phyloP scores from a whole-genome alignment of 164 flowering plant species.

The Santalum album region DNA sequence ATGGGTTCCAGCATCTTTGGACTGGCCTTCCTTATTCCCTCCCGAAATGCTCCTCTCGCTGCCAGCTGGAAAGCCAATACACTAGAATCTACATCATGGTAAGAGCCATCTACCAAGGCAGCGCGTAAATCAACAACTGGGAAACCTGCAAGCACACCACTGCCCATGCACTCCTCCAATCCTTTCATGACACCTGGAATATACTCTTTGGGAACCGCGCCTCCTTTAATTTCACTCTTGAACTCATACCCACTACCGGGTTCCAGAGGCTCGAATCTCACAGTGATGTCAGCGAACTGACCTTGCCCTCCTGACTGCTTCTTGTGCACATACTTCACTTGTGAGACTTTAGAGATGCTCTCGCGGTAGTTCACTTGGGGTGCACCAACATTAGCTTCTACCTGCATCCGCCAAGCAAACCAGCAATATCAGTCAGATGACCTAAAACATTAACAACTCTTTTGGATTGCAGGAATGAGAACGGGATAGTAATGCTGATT shows the following conservation, averaged over 20 bases:
- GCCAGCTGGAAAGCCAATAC: conserved; percentile 95
- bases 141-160: conserved; percentile 87
- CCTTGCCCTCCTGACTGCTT: conserved; percentile 98
- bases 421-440: too few relatives aligned
- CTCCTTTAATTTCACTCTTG: conserved; percentile 95
- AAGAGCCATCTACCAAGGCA: conserved; percentile 71
- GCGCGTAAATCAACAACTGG: conserved; percentile 96
- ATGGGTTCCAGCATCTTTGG: conserved; percentile 92
- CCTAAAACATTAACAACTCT: too few relatives aligned
- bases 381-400: conserved; percentile 97
- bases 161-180: conserved; percentile 81
- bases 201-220: conserved; percentile 90
- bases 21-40: conserved; percentile 75
- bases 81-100: conserved; percentile 99
- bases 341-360: conserved; percentile 71
- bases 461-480: too few relatives aligned
- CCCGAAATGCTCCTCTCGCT: conserved; percentile 88
- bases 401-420: conserved; percentile 35
- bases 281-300: conserved; percentile 88
- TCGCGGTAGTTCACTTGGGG: conserved; percentile 98
- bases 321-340: conserved; percentile 85
- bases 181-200: conserved; percentile 96
- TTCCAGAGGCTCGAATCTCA: conserved; percentile 73
- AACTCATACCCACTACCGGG: conserved; percentile 90
- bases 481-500: too few relatives aligned